Evolutionary conservation across 805 yeast genomes (phyloP), one percentile per base, ranked within the genome.

Genomic region (Candida boleticola): DNA sequence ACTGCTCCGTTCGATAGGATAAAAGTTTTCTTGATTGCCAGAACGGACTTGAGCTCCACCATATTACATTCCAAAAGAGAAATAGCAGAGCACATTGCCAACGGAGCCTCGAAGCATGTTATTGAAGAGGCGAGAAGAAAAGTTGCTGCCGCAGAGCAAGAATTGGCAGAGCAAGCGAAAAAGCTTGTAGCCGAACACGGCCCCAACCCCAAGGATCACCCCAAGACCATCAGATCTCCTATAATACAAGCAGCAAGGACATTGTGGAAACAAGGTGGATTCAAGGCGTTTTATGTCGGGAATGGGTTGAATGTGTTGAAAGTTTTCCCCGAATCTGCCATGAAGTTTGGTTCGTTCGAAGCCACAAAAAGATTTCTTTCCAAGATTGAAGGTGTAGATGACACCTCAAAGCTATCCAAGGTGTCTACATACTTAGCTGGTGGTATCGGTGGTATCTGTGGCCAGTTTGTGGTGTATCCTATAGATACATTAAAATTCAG

Each of bases 1-100:
- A 93, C 99, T 0, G 99, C 98, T 0, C 99, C 99, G 9, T 87
- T 93, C 49, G 99, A 93, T 62, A 77, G 99, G 59, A 79, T 93
- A 18, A 93, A 93, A 60, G 98, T 93, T 11, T 93, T 87, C 53
- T 68, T 93, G 38, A 93, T 93, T 54, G 97, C 98, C 1, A 78
- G 96, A 60, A 83, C 96, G 0, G 95, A 85, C 58, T 64, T 85
- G 35, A 74, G 86, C 0, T 83, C 90, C 3, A 84, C 89, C 0
- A 66, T 85, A 4, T 61, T 85, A 36, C 80, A 79, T 44, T 77
- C 83, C 10, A 82, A 73, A 52, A 62, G 66, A 29, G 69, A 64
- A 44, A 68, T 71, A 32, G 68, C 68, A 7, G 46, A 50, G 40
- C 64, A 60, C 37, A 63, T 68, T 13, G 63, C 62, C 5, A 57